These are phyloP conservation scores for Yarrowia sp. DNA, from an alignment of 805 yeast species.

Conservation along the genomic window DNA sequence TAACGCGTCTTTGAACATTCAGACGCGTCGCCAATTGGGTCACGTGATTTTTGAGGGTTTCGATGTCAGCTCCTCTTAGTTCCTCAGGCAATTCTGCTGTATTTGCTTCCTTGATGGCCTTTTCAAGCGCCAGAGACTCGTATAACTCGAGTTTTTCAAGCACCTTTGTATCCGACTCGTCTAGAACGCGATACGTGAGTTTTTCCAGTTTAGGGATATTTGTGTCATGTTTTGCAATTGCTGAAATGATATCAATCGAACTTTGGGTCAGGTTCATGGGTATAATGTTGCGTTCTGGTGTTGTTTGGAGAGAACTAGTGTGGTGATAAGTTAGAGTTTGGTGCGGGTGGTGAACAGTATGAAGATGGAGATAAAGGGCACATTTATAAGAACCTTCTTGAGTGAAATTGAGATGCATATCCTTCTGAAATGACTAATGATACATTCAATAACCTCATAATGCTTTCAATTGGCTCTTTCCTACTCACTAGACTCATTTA, in stretches of 20 bases:
- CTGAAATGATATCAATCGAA: constrained; percentile 13
- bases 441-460: no score
- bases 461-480: no score
- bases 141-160: neutral
- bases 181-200: neutral
- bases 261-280: constrained; percentile 3
- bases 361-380: no score
- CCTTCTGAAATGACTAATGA: no score
- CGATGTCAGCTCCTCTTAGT: neutral
- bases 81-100: neutral
- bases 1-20: constrained; percentile 17
- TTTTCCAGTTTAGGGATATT: constrained; percentile 1
- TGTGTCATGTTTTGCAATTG: neutral
- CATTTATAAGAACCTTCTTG: no score
- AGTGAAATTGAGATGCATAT: no score
- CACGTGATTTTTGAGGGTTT: neutral
- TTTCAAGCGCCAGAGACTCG: neutral
- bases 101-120: neutral
- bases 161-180: neutral
- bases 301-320: neutral
- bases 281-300: neutral
- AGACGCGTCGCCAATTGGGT: neutral
- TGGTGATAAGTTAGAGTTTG: neutral
- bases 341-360: no score
- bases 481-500: no score